Evolutionary conservation across 202 grass and related monocot genomes (phyloP), one percentile per base, ranked within the genome.

Genomic region (Zizania palustris): DNA sequence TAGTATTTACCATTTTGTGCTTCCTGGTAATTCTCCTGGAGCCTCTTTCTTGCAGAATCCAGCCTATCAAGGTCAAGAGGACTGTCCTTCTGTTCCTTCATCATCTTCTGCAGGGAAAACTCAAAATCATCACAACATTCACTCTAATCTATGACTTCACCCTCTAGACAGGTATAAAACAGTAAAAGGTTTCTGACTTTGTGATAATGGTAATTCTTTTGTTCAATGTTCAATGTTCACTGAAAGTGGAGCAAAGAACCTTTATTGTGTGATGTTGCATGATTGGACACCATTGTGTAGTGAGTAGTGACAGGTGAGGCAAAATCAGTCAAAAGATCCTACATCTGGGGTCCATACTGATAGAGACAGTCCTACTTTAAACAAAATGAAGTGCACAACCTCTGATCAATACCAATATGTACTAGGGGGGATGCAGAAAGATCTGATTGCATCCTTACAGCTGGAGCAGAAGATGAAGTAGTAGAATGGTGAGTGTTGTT

Each of bases 21-120:
- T 90, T 94, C 88, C 73, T 86, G 82, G 49, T 94, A 94, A 67
- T 94, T 94, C 53, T 94, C 91, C 61, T 90, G 91, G 19, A 94
- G 91, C 61, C 88, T 84, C 82, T 78, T 94, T 39, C 88, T 84
- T 4, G 91, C 91, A 9, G 69, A 84, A 56, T 87, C 91, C 20
- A 93, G 76, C 48, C 43, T 90, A 39, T 76, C 76, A 43, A 85
- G 28, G 20, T 94, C 85, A 19, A 82, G 35, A 69, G 75, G 35
- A 68, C 22, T 85, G 28, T 88, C 72, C 55, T 75, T 85, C 11
- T 76, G 58, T 16, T 88, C 88, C 66, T 64, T 93, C 40, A 72
- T 60, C 73, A 65, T 67, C 46, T 77, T 88, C 79, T 84, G 88
- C 76, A 73, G n/a, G 38, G 36, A 62, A 55, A 67, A 51, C 19